Evolutionary conservation across 148 eudicot genomes (phyloP).

Genomic region (Polygonum maritimum): DNA sequence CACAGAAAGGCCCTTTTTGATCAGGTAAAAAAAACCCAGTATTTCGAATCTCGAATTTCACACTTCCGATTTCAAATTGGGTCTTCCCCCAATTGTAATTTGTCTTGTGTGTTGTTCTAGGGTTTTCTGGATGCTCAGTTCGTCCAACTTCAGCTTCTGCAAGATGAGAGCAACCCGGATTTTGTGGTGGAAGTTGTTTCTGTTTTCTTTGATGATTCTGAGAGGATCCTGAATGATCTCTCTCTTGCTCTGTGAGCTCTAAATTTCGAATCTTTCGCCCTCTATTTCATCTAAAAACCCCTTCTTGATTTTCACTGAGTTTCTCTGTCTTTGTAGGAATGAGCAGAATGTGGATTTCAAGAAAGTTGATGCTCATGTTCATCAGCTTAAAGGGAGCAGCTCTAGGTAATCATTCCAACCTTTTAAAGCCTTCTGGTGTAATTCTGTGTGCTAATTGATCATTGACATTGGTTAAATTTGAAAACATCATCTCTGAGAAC

Average conservation of each 20-base stretch:
- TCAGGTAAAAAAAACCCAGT: background rate
- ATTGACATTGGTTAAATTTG: background rate
- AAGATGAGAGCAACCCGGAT: constrained; percentile 15
- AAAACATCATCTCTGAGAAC: background rate
- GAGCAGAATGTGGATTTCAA: constrained; percentile 17
- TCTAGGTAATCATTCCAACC: constrained; percentile 12
- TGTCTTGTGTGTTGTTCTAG: background rate
- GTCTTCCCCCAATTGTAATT: background rate
- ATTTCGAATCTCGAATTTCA: background rate
- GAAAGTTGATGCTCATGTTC: constrained; percentile 23
- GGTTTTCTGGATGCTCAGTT: constrained; percentile 13
- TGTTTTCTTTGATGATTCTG: constrained; percentile 12
- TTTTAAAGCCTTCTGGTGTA: background rate
- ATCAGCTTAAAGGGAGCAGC: constrained; percentile 21
- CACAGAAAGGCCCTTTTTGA: background rate
- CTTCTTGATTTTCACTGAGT: background rate
- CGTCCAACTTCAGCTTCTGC: constrained; percentile 6
- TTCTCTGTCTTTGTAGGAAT: background rate
- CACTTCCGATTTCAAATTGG: background rate
- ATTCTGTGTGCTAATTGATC: background rate
- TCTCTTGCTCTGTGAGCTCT: constrained; percentile 9
- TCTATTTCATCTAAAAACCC: background rate
- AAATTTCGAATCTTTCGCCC: background rate
- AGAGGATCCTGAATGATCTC: constrained; percentile 12
- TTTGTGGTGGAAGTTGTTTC: constrained; percentile 14